A percentile compares a stretch with the other conserved stretches of the same genome.
Conservation (phyloP, 2,329 filamentous ascomycete species). For the Thelonectria rubi region DNA sequence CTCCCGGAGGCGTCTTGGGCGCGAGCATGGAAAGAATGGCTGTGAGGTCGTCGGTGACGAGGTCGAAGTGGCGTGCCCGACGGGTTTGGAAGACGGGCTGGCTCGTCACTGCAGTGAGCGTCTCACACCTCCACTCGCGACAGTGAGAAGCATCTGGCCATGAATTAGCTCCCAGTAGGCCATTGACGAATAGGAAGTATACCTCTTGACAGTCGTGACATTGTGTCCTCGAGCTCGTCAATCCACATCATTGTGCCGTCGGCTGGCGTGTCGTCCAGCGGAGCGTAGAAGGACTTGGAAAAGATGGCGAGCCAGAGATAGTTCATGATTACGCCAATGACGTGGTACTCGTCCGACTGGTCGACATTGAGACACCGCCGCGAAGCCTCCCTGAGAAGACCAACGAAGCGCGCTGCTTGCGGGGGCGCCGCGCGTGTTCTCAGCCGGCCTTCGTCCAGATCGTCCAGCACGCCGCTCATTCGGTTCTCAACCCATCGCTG, state of each 20-base stretch:
- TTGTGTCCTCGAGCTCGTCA: conserved; percentile 45
- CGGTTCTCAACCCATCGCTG: conserved; percentile 51
- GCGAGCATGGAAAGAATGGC: conserved; percentile 44
- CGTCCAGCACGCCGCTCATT: conserved; percentile 45
- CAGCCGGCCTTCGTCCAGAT: conserved; percentile 43
- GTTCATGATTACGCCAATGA: conserved; percentile 50
- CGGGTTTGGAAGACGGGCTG: conserved; percentile 46
- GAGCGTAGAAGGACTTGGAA: conserved; percentile 50
- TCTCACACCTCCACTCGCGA: conserved; percentile 51
- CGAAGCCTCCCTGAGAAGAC: conserved; percentile 49
- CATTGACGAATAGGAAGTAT: conserved; percentile 5
- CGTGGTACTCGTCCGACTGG: conserved; percentile 49
- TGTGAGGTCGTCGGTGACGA: conserved; percentile 48
- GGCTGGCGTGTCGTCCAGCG: conserved; percentile 45
- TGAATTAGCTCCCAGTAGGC: conserved; percentile 19
- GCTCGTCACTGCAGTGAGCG: conserved; percentile 46
- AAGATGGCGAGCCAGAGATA: conserved; percentile 49
- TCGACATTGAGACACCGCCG: conserved; percentile 44
- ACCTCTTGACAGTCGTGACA: conserved; percentile 49
- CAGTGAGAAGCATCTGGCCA: conserved; percentile 46
- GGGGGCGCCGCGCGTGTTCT: conserved; percentile 36
- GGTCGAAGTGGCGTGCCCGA: conserved; percentile 41
- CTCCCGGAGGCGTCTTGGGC: conserved; percentile 39
- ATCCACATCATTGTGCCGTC: conserved; percentile 47
- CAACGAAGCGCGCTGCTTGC: conserved; percentile 45